Conservation (phyloP, 441 rosid genomes). For the Hura crepitans region DNA sequence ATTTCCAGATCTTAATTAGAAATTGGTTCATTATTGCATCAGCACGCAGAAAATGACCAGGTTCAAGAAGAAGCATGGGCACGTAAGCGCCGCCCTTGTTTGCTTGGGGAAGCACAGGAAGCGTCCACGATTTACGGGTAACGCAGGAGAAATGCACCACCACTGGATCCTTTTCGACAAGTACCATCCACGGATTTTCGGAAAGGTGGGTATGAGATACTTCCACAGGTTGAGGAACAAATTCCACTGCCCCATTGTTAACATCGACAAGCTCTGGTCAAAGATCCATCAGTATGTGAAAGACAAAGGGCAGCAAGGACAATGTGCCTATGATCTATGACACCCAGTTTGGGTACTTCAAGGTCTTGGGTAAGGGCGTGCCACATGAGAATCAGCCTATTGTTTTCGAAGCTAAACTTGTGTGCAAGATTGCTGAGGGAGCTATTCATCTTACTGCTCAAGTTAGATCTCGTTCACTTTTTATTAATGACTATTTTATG, state of each 20-base stretch:
- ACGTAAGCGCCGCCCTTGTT: slow-evolving; percentile 79
- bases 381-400: slow-evolving; percentile 54
- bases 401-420: slow-evolving; percentile 61
- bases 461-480: no score
- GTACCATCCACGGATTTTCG: slow-evolving; percentile 82
- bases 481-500: no score
- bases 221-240: slow-evolving; percentile 74
- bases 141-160: slow-evolving; percentile 80
- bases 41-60: no score
- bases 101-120: slow-evolving; percentile 76
- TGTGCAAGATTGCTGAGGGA: slow-evolving; percentile 71
- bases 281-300: slow-evolving; percentile 52
- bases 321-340: slow-evolving; percentile 61
- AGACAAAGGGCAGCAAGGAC: slow-evolving; percentile 49
- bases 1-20: no score
- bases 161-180: slow-evolving; percentile 82
- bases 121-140: slow-evolving; percentile 75
- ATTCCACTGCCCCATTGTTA: slow-evolving; percentile 63
- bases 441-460: slow-evolving; percentile 63
- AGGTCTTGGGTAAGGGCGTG: slow-evolving; percentile 67
- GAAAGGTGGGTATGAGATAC: slow-evolving; percentile 74
- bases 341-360: slow-evolving; percentile 59
- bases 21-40: no score
- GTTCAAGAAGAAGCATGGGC: slow-evolving; percentile 87
- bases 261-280: slow-evolving; percentile 73